phyloP scores from a whole-genome alignment of 2,329 filamentous ascomycete genomes.

The Diaporthe eres region DNA sequence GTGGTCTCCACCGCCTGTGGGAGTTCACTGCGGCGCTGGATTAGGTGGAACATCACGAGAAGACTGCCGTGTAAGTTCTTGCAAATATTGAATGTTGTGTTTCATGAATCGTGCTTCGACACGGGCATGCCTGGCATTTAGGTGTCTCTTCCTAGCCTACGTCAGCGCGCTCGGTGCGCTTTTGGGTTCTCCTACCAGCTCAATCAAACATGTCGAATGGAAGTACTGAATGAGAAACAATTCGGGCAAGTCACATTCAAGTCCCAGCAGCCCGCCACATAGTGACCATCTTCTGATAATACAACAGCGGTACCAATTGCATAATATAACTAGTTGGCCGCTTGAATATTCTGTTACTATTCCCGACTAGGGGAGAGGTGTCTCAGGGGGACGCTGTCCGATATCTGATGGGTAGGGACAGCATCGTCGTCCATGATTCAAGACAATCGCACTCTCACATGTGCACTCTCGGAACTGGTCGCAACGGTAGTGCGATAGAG shows the following conservation, averaged over 20 bases:
- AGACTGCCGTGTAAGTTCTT: not conserved
- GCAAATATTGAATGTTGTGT: not conserved
- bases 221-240: not conserved
- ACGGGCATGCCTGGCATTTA: not conserved
- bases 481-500: not conserved
- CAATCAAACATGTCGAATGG: not conserved
- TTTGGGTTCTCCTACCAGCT: not conserved
- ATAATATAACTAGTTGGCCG: too few species aligned
- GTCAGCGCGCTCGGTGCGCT: not conserved
- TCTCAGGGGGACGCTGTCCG: not conserved
- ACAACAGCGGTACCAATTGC: not conserved
- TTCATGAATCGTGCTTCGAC: not conserved
- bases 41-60: not conserved
- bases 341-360: not conserved
- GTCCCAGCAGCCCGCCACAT: not conserved
- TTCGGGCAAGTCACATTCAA: not conserved
- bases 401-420: not conserved
- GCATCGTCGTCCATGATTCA: not conserved
- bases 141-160: not conserved
- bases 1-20: not conserved
- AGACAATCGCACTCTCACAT: too few species aligned
- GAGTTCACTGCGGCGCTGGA: not conserved
- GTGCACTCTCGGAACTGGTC: too few species aligned
- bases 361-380: not conserved
- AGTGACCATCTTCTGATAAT: not conserved